Percentiles rank a stretch among this genome's conserved stretches.
These are phyloP conservation scores for Lomentospora prolificans DNA, from an alignment of 2,329 filamentous ascomycete genomes.

Conservation along the genomic window DNA sequence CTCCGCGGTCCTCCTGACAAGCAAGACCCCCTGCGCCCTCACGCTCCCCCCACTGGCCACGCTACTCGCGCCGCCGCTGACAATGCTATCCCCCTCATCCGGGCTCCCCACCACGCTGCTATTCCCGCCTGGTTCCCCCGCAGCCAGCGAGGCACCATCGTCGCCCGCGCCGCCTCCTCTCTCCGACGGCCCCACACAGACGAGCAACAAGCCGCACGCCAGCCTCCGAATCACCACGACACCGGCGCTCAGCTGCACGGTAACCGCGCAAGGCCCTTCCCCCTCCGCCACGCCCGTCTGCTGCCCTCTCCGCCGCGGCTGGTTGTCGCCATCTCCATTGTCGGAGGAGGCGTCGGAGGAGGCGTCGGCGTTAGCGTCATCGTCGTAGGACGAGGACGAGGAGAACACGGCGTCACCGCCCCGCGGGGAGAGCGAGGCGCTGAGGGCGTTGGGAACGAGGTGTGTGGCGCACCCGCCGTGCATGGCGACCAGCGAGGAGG, in stretches of 20 bases:
- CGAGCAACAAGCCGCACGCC: slow-evolving; percentile 50
- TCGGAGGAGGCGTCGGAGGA: too few species aligned
- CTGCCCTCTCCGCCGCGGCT: slow-evolving; percentile 6
- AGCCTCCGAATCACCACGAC: slow-evolving; percentile 50
- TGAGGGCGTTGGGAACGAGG: slow-evolving; percentile 31
- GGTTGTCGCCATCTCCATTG: not conserved
- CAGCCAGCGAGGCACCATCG: slow-evolving; percentile 5
- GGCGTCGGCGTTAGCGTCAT: too few species aligned
- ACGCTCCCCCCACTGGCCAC: slow-evolving; percentile 28
- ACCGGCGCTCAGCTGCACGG: slow-evolving; percentile 47
- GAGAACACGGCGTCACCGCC: slow-evolving; percentile 12
- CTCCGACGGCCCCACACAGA: slow-evolving; percentile 43
- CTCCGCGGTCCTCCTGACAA: slow-evolving; percentile 45
- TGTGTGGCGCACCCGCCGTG: slow-evolving; percentile 35
- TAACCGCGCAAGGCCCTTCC: slow-evolving; percentile 27
- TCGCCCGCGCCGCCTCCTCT: slow-evolving; percentile 13
- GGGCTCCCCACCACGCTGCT: slow-evolving; percentile 13
- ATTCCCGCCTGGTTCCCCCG: not conserved
- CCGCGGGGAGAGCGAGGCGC: slow-evolving; percentile 18
- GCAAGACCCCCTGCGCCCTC: slow-evolving; percentile 23
- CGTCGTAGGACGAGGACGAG: too few species aligned
- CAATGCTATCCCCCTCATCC: slow-evolving; percentile 37
- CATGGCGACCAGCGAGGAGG: slow-evolving; percentile 50
- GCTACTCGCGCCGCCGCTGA: slow-evolving; percentile 35
- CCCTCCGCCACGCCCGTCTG: slow-evolving; percentile 7